phyloP scores from a whole-genome alignment of 768 basidiomycete species.

The Nevesoporus exiguus region DNA sequence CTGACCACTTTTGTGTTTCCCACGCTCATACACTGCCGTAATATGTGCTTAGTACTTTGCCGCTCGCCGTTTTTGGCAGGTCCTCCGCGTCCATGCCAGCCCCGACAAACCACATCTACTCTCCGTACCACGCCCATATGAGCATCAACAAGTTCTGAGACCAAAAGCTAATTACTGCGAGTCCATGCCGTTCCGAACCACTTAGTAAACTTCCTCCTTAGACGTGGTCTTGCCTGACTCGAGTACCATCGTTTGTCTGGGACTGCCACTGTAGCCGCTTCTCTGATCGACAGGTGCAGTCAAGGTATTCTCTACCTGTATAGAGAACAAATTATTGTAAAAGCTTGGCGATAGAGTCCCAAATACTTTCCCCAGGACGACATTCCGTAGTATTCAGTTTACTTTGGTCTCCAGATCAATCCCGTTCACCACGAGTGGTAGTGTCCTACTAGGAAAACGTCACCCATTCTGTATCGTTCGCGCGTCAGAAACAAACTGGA shows the following conservation, averaged over 20 bases:
- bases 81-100: constrained; percentile 57
- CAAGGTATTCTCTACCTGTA: constrained; percentile 78
- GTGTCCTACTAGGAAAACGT: constrained; percentile 54
- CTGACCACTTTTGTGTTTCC: no score
- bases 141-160: not conserved
- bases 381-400: no score
- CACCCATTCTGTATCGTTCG: not conserved
- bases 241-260: constrained; percentile 69
- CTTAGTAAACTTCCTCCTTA: constrained; percentile 49
- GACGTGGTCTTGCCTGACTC: constrained; percentile 37
- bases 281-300: constrained; percentile 57
- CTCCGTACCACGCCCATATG: constrained; percentile 50
- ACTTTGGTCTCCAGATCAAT: no score
- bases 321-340: constrained; percentile 73
- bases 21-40: constrained; percentile 70
- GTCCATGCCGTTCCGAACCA: constrained; percentile 63
- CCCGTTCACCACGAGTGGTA: constrained; percentile 87
- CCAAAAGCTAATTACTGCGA: constrained; percentile 57
- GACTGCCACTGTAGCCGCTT: constrained; percentile 73
- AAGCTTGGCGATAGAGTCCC: no score
- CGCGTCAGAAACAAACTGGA: constrained; percentile 33
- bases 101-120: constrained; percentile 81
- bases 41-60: constrained; percentile 80
- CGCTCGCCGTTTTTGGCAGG: constrained; percentile 82
- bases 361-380: no score